Percentiles rank a stretch among this genome's conserved stretches.
Conservation (phyloP, 768 basidiomycete genomes). For the Gyrodon lividus region DNA sequence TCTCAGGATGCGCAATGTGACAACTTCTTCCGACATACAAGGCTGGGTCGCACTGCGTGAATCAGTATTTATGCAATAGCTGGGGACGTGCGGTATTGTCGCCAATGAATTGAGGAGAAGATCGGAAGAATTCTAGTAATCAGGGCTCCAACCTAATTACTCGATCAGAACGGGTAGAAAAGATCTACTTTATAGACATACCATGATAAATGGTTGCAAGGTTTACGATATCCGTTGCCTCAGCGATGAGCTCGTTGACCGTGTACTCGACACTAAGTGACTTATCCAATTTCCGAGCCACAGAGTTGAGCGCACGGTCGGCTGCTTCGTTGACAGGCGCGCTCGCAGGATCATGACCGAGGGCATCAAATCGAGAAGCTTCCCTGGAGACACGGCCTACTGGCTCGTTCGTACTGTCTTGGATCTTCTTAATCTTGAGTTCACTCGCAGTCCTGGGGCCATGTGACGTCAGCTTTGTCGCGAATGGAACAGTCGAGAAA, state of each 20-base stretch:
- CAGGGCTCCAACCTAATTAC: slow-evolving; percentile 43
- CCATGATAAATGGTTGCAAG: slow-evolving; percentile 78
- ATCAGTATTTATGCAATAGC: neutral
- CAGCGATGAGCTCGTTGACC: slow-evolving; percentile 88
- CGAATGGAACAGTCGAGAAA: neutral
- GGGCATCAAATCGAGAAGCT: slow-evolving; percentile 37
- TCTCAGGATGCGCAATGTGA: slow-evolving; percentile 18
- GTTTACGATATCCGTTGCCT: slow-evolving; percentile 77
- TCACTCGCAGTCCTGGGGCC: slow-evolving; percentile 71
- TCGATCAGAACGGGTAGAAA: slow-evolving; percentile 4
- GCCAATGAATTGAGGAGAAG: neutral
- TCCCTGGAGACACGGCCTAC: slow-evolving; percentile 22
- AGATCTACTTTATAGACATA: slow-evolving; percentile 33
- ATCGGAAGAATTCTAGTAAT: slow-evolving; percentile 24
- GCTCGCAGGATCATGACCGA: slow-evolving; percentile 62
- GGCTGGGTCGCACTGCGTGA: too few relatives aligned
- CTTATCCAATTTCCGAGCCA: slow-evolving; percentile 80
- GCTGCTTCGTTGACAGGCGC: slow-evolving; percentile 81
- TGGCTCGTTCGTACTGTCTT: slow-evolving; percentile 39
- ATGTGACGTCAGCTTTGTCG: neutral
- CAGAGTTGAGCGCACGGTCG: slow-evolving; percentile 80
- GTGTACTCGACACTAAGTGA: slow-evolving; percentile 88
- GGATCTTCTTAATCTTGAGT: slow-evolving; percentile 65
- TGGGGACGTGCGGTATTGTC: neutral
- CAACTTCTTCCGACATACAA: neutral